A percentile compares a stretch with the other conserved stretches of the same genome.
phyloP scores from a whole-genome alignment of 768 basidiomycete genomes.

The Calocybe cyanea region DNA sequence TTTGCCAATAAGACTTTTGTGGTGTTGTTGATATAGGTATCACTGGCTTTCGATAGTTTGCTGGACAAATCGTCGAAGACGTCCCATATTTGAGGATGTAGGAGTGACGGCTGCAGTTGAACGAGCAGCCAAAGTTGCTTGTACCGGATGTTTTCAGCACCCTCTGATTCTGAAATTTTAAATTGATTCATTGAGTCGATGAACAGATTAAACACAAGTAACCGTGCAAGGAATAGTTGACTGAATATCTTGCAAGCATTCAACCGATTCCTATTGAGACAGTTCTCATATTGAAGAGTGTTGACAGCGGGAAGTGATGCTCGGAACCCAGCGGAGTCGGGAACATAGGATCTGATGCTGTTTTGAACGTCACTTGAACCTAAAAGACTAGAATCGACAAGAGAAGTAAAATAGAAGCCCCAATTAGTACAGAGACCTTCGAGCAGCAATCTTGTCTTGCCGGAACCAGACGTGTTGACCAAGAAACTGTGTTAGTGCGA shows the following conservation, averaged over 20 bases:
- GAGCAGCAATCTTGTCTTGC: slow-evolving; percentile 40
- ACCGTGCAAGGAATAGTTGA: slow-evolving; percentile 37
- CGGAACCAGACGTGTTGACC: slow-evolving; percentile 46
- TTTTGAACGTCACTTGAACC: slow-evolving; percentile 43
- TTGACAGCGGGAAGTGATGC: slow-evolving; percentile 26
- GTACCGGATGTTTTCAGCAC: slow-evolving; percentile 18
- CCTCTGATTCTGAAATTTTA: slow-evolving; percentile 1
- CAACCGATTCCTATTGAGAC: slow-evolving; percentile 31
- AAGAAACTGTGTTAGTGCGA: slow-evolving; percentile 28
- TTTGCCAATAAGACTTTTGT: slow-evolving; percentile 29
- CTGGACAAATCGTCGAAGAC: slow-evolving; percentile 35
- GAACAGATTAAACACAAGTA: slow-evolving; percentile 37
- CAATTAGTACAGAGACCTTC: slow-evolving; percentile 42
- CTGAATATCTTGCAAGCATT: slow-evolving; percentile 34
- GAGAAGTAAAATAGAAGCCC: slow-evolving; percentile 46
- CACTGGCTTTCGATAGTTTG: slow-evolving; percentile 29
- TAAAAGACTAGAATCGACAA: slow-evolving; percentile 38
- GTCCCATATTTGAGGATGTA: slow-evolving; percentile 35
- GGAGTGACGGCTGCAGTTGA: slow-evolving; percentile 36
- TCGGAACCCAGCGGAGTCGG: slow-evolving; percentile 30
- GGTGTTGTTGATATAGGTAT: slow-evolving; percentile 30
- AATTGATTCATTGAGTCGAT: slow-evolving; percentile 26
- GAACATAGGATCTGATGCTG: slow-evolving; percentile 33
- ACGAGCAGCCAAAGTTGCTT: slow-evolving; percentile 37
- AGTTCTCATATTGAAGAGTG: slow-evolving; percentile 27